Base-by-base conservation (phyloP, 2,329 filamentous ascomycete species). In the Hyphodiscus sp. region DNA sequence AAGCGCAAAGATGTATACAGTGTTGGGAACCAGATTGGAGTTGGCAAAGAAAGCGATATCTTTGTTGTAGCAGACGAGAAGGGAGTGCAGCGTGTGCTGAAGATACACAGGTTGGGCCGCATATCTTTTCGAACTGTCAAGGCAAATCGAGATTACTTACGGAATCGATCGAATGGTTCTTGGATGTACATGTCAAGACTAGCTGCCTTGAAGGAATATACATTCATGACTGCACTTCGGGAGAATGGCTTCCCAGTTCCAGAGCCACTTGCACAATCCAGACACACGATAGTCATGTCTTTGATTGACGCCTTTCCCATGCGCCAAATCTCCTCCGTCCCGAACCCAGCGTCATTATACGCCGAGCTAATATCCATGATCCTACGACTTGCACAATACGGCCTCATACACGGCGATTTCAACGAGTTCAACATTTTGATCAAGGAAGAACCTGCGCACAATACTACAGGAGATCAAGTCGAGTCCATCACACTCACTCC, bases 371-470 rank as follows among this genome's bases (percentile, higher is more conserved):
- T 99, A 66, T 79, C 83, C 43, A 81, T 96, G 63, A 90, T 99
- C 52, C 75, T 99, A 44, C 81, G 85, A 26, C 77, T 99, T 42
- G 92, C 94, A 6, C 83, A 83, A 57, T 84, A 91, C 62, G 94
- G 94, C 7, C 75, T 99, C 47, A 99, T 99, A 57, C 94, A 99
- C 68, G 94, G 94, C 58, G 94, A 99, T 69, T 99, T 95, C 75
- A 99, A 99, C 74, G 95, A 99, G 71, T 99, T 99, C 78, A 99
- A 99, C 70, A 92, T 99, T 59, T 76, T 99, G 33, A 85, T 99
- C 68, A 90, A 94, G 67, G 92, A 97, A 69, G 82, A 76, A 47
- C 67, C 67, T 33, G 60, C 67, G 33, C 63, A 69, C 19, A 59
- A 63, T 10, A 53, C 67, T 11, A 63, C 64, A 16, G 71, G 71